Conservation (phyloP, 441 rosid species). For the Erysimum pusillum region DNA sequence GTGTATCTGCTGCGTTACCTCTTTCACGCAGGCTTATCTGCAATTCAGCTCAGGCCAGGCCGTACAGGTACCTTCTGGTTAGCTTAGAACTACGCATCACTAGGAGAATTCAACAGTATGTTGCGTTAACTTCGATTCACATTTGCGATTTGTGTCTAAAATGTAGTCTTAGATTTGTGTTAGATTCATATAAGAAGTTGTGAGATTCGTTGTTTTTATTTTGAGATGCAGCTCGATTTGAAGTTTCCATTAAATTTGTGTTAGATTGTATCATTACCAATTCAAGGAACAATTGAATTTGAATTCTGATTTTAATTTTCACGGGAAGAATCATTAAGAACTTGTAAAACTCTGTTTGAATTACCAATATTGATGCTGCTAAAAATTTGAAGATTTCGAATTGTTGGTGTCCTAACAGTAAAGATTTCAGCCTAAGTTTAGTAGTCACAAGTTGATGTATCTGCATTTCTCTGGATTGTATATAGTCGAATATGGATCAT, state of each 20-base stretch:
- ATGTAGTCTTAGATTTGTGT: neutral
- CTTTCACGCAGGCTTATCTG: neutral
- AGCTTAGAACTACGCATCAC: neutral
- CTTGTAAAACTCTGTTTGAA: neutral
- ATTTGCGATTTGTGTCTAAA: neutral
- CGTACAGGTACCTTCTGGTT: constrained; percentile 14
- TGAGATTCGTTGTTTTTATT: neutral
- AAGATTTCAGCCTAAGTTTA: neutral
- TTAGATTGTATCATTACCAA: neutral
- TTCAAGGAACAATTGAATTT: neutral
- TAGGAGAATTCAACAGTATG: neutral
- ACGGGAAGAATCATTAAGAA: neutral
- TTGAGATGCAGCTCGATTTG: neutral
- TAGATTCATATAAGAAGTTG: neutral
- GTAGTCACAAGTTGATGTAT: neutral
- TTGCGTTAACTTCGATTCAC: neutral
- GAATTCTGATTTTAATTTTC: no score
- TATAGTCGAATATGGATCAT: neutral
- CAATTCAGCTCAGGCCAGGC: constrained; percentile 7
- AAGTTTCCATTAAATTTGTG: neutral
- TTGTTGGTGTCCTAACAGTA: neutral
- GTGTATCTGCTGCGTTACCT: constrained; percentile 13
- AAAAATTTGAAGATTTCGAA: neutral
- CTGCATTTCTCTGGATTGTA: neutral
- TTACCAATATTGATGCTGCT: neutral